These are phyloP conservation scores for Dendrobium huoshanense DNA, from an alignment of 106 monocot species.

Conservation along the genomic window DNA sequence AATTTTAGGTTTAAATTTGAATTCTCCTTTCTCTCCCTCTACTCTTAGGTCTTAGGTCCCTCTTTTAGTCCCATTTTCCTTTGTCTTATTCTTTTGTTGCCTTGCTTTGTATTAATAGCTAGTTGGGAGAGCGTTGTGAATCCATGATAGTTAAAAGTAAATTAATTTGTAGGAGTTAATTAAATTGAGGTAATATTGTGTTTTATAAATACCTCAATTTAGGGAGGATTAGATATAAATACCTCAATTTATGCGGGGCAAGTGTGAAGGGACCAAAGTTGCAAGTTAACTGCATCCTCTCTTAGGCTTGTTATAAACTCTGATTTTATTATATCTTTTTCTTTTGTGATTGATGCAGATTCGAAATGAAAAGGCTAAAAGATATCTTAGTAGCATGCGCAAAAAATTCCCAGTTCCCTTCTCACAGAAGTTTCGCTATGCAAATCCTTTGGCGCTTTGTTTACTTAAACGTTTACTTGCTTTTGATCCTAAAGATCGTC, in stretches of 20 bases:
- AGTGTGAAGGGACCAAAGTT: not conserved
- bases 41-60: too few relatives aligned
- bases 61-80: too few relatives aligned
- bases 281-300: not conserved
- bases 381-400: slow-evolving; percentile 61
- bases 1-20: too few relatives aligned
- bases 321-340: slow-evolving; percentile 8
- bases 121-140: too few relatives aligned
- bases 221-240: too few relatives aligned
- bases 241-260: not conserved
- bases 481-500: slow-evolving; percentile 77
- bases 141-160: too few relatives aligned
- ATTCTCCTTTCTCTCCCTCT: too few relatives aligned
- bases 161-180: too few relatives aligned
- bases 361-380: slow-evolving; percentile 72
- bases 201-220: too few relatives aligned
- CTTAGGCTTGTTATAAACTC: not conserved
- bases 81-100: too few relatives aligned
- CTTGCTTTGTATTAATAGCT: too few relatives aligned
- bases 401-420: slow-evolving; percentile 56
- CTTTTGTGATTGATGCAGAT: slow-evolving; percentile 27
- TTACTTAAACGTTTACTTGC: slow-evolving; percentile 58
- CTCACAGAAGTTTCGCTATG: slow-evolving; percentile 50
- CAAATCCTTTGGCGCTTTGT: slow-evolving; percentile 55
- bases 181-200: too few relatives aligned